These are phyloP conservation scores for Edaphochlamys debaryana DNA, from an alignment of 139 green algal species.

Conservation along the genomic window DNA sequence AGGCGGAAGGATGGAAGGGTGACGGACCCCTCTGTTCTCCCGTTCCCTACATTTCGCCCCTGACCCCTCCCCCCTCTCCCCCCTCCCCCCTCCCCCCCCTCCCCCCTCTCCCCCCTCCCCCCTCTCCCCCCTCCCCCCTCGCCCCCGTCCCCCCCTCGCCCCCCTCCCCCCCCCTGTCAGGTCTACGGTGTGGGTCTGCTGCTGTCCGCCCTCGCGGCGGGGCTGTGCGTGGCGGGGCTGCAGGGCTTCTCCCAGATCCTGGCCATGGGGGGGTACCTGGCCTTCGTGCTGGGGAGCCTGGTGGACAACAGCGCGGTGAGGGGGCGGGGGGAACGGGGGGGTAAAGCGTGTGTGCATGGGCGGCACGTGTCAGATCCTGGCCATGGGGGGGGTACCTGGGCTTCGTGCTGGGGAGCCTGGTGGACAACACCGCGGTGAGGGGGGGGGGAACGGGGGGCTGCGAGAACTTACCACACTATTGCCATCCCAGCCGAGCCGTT, in stretches of 20 bases:
- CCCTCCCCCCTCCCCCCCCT: not conserved
- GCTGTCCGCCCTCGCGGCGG: constrained; percentile 1
- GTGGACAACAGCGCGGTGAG: constrained; percentile 22
- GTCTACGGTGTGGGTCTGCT: constrained; percentile 20
- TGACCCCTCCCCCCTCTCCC: too few relatives aligned
- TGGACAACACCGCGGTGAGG: constrained; percentile 21
- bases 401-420: constrained; percentile 15
- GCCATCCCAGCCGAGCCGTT: too few relatives aligned
- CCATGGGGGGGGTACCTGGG: constrained; percentile 9
- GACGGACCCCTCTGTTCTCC: too few relatives aligned
- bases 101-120: not conserved
- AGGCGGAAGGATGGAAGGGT: too few relatives aligned
- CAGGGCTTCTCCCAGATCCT: constrained; percentile 38
- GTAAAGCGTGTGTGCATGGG: not conserved
- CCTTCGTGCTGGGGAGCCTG: constrained; percentile 18
- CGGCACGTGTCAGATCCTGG: constrained; percentile 26
- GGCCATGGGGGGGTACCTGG: constrained; percentile 8
- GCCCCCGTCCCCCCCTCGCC: not conserved
- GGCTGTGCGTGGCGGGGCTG: constrained; percentile 19
- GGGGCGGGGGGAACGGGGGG: not conserved
- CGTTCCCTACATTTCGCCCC: not conserved
- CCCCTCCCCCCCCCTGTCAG: not conserved
- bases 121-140: not conserved
- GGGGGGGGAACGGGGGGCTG: not conserved
- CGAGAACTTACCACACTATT: too few relatives aligned